Conservation (phyloP, 768 basidiomycete species). For the Dentipellis fragilis region DNA sequence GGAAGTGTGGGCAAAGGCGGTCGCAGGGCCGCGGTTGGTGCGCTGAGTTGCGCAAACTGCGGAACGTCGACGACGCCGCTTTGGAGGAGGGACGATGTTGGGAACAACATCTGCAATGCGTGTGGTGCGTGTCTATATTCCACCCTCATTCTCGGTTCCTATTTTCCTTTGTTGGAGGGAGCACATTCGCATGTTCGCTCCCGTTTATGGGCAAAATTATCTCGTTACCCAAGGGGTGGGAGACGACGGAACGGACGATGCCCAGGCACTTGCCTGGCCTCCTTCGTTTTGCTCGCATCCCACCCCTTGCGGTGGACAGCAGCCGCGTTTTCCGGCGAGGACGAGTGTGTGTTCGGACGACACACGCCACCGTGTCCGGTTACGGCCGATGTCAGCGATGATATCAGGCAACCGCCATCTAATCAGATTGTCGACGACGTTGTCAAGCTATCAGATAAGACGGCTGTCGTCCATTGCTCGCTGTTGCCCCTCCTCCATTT, state of each 20-base stretch:
- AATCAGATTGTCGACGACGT: slow-evolving; percentile 17
- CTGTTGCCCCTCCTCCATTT: slow-evolving; percentile 8
- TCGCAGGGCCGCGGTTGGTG: slow-evolving; percentile 43
- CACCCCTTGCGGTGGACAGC: not conserved
- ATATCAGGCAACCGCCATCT: slow-evolving; percentile 3
- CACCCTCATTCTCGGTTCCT: slow-evolving; percentile 17
- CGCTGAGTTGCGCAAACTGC: slow-evolving; percentile 80
- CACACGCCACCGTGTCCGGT: slow-evolving; percentile 3
- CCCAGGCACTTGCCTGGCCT: not conserved
- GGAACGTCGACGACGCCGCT: slow-evolving; percentile 83
- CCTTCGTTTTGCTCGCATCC: not conserved
- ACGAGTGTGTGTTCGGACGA: slow-evolving; percentile 7
- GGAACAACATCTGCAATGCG: slow-evolving; percentile 91
- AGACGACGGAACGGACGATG: not conserved
- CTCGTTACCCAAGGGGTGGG: not conserved
- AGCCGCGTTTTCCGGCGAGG: not conserved
- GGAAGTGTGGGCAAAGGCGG: slow-evolving; percentile 8
- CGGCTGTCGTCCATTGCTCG: not conserved
- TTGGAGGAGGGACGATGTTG: slow-evolving; percentile 84
- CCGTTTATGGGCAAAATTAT: not conserved
- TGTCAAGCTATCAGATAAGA: slow-evolving; percentile 4
- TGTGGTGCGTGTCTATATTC: slow-evolving; percentile 57
- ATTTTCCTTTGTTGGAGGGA: not conserved
- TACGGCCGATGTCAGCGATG: not conserved
- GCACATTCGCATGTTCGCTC: not conserved